Evolutionary conservation across 768 basidiomycete genomes (phyloP).

Genomic region (Xerocomus brunneocitrinus): DNA sequence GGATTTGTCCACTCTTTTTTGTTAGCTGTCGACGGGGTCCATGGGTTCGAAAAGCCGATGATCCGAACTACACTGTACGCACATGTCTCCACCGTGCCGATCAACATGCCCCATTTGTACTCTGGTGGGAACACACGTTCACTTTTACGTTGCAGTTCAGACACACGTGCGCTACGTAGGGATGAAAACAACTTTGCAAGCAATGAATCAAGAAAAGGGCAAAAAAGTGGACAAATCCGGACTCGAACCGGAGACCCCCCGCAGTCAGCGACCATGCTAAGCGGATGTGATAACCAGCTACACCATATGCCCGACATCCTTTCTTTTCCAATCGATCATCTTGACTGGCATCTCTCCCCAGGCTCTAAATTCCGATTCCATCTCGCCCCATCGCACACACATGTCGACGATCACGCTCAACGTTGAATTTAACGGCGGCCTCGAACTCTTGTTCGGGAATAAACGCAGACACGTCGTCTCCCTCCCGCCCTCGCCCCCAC

Average conservation of each 20-base stretch:
- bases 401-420: conserved; percentile 40
- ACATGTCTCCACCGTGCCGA: no score
- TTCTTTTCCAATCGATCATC: no score
- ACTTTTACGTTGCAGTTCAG: no score
- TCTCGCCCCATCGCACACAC: no score
- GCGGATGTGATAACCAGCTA: conserved; percentile 40
- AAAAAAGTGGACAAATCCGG: conserved; percentile 36
- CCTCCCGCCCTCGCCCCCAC: conserved; percentile 43
- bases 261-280: conserved; percentile 33
- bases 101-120: no score
- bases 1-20: conserved; percentile 34
- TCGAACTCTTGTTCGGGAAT: conserved; percentile 81
- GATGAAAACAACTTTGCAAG: no score
- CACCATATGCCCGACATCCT: conserved; percentile 32
- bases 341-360: not conserved
- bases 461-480: conserved; percentile 53
- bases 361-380: not conserved
- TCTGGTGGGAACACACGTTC: no score
- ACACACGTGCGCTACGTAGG: no score
- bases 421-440: conserved; percentile 79
- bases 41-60: no score
- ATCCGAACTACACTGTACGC: no score
- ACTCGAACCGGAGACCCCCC: conserved; percentile 39
- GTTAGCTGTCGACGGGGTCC: no score
- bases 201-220: no score